Evolutionary conservation across 495 filamentous ascomycete species (phyloP).

Genomic region (Lindgomyces ingoldianus): DNA sequence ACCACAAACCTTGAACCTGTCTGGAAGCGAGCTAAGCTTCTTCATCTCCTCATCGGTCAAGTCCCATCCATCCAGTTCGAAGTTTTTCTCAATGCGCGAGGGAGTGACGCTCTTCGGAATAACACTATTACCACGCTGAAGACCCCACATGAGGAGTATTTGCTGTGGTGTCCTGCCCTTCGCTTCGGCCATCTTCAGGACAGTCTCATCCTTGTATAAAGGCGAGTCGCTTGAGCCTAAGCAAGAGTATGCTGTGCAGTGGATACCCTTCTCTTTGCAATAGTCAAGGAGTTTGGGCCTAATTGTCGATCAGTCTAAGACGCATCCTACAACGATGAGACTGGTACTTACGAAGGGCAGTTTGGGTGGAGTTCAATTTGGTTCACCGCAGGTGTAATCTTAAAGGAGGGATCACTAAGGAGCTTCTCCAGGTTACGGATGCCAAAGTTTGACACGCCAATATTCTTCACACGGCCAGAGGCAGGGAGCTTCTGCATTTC

Average conservation of each 20-base stretch:
- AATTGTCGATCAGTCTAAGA: not conserved
- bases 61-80: slow-evolving; percentile 46
- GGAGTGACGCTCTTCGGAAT: slow-evolving; percentile 49
- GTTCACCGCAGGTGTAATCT: slow-evolving; percentile 80
- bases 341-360: slow-evolving; percentile 25
- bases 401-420: slow-evolving; percentile 54
- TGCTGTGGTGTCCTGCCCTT: slow-evolving; percentile 44
- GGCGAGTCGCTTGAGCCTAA: slow-evolving; percentile 47
- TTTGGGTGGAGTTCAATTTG: slow-evolving; percentile 66
- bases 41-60: slow-evolving; percentile 46
- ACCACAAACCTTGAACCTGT: slow-evolving; percentile 50
- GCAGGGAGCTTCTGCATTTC: slow-evolving; percentile 79
- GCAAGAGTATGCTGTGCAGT: slow-evolving; percentile 48
- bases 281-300: slow-evolving; percentile 74
- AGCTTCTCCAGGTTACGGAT: slow-evolving; percentile 62
- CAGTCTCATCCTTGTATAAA: slow-evolving; percentile 43
- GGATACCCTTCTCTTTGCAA: slow-evolving; percentile 48
- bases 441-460: slow-evolving; percentile 65
- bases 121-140: slow-evolving; percentile 47
- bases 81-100: slow-evolving; percentile 44
- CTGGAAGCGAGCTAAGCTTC: slow-evolving; percentile 39
- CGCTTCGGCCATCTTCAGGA: slow-evolving; percentile 42
- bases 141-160: slow-evolving; percentile 47
- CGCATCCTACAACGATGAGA: not conserved
- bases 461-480: slow-evolving; percentile 77